A percentile compares a stretch with the other conserved stretches of the same genome.
Conservation (phyloP, 2,329 filamentous ascomycete species). For the Spiromastix sp. region DNA sequence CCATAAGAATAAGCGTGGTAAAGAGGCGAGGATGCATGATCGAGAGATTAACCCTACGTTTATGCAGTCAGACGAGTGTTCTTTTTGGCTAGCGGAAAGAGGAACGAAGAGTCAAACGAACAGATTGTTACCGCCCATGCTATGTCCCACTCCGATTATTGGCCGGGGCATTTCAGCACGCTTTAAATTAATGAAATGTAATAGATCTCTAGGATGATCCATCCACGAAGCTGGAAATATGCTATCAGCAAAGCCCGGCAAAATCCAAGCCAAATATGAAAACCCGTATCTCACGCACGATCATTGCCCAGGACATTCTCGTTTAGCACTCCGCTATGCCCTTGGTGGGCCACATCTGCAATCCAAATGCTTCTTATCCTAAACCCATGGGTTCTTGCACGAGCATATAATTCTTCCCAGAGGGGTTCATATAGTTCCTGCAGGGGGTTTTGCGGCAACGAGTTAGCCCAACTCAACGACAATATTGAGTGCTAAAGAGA, state of each 20-base stretch:
- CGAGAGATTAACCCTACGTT: conserved; percentile 48
- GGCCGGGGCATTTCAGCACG: conserved; percentile 70
- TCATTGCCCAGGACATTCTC: conserved; percentile 70
- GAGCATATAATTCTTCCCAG: conserved; percentile 68
- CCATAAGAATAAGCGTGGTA: conserved; percentile 64
- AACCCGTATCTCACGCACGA: conserved; percentile 45
- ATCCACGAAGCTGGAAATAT: conserved; percentile 61
- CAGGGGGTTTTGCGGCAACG: conserved; percentile 4
- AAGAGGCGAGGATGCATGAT: conserved; percentile 74
- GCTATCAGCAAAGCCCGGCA: neutral
- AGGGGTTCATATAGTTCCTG: conserved; percentile 87
- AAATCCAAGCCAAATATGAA: neutral
- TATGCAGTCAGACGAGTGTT: no score
- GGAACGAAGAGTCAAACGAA: conserved; percentile 14
- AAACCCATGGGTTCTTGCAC: conserved; percentile 49
- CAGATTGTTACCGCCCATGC: conserved; percentile 71
- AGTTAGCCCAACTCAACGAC: neutral
- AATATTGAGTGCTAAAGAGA: conserved; percentile 2
- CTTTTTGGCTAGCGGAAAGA: no score
- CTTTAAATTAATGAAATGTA: conserved; percentile 77
- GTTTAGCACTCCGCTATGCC: conserved; percentile 67
- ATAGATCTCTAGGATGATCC: conserved; percentile 74
- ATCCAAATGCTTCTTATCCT: conserved; percentile 79
- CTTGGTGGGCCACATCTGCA: conserved; percentile 78
- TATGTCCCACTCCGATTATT: conserved; percentile 77